Percentiles rank a stretch among this genome's conserved stretches.
phyloP scores from a whole-genome alignment of 1,284 basidiomycete genomes.

The Boletellus deceptivus region DNA sequence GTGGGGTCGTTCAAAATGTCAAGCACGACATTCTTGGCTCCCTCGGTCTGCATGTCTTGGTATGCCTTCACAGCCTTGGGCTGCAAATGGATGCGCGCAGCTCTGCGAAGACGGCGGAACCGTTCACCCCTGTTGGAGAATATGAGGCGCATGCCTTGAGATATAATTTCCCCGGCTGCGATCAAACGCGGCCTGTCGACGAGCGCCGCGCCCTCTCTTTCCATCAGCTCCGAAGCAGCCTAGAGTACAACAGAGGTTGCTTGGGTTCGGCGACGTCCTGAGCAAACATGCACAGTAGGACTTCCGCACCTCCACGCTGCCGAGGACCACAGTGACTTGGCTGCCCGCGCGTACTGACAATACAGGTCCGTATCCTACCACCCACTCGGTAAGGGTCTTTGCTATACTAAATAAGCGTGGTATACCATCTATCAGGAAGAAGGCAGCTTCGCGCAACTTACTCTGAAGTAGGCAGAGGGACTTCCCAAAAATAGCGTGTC shows the following conservation, averaged over 20 bases:
- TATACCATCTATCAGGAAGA: background rate
- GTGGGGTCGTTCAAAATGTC: slow-evolving; percentile 39
- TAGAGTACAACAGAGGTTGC: background rate
- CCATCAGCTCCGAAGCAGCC: slow-evolving; percentile 31
- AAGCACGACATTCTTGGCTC: slow-evolving; percentile 35
- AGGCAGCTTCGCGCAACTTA: slow-evolving; percentile 2
- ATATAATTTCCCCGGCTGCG: slow-evolving; percentile 28
- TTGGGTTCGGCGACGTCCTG: background rate
- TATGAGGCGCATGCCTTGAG: slow-evolving; percentile 25
- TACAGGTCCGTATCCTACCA: background rate
- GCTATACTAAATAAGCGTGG: slow-evolving; percentile 2
- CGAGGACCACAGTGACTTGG: background rate
- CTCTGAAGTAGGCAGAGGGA: slow-evolving; percentile 13
- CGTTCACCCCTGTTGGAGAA: slow-evolving; percentile 9
- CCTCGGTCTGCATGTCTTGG: slow-evolving; percentile 33
- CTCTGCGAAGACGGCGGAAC: slow-evolving; percentile 26
- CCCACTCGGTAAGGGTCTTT: slow-evolving; percentile 1
- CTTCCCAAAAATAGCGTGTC: slow-evolving; percentile 15
- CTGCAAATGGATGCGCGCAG: slow-evolving; percentile 39
- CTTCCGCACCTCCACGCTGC: slow-evolving; percentile 1
- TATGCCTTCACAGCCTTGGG: slow-evolving; percentile 34
- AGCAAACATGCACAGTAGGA: background rate
- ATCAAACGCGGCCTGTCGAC: slow-evolving; percentile 32
- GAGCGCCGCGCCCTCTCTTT: slow-evolving; percentile 31
- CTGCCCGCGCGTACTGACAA: background rate